A percentile compares a stretch with the other conserved stretches of the same genome.
phyloP scores from a whole-genome alignment of 2,329 filamentous ascomycete genomes.

The Grosmannia penicillata region DNA sequence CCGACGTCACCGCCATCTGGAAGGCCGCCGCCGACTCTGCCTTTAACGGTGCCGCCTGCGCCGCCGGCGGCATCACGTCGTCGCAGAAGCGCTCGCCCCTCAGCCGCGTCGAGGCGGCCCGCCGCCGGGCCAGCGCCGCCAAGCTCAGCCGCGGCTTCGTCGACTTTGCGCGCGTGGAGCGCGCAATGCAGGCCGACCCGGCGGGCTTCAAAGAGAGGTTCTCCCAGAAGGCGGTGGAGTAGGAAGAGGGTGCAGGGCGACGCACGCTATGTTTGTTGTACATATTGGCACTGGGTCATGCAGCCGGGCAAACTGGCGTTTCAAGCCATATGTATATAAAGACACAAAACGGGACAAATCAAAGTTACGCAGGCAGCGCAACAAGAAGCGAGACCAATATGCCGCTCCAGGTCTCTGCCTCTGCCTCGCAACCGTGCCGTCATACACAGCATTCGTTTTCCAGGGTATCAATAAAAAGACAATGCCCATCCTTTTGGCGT shows the following conservation, averaged over 20 bases:
- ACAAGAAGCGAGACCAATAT: too few species aligned
- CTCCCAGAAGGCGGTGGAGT: slow-evolving; percentile 7
- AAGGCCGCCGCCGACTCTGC: slow-evolving; percentile 25
- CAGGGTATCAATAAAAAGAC: slow-evolving; percentile 2
- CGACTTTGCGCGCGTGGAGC: slow-evolving; percentile 2
- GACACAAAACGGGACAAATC: too few species aligned
- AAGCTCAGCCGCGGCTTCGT: not conserved
- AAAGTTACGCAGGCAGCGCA: too few species aligned
- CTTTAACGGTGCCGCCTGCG: slow-evolving; percentile 12
- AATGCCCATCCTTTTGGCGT: too few species aligned
- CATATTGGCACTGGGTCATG: not conserved
- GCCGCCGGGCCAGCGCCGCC: not conserved
- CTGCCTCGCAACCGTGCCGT: not conserved
- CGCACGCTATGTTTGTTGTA: not conserved
- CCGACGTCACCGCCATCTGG: slow-evolving; percentile 31
- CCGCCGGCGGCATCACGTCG: slow-evolving; percentile 4
- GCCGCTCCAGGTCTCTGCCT: too few species aligned
- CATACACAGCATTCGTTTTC: not conserved
- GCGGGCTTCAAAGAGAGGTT: slow-evolving; percentile 3
- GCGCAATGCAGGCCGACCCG: not conserved
- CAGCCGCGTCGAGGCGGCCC: not conserved
- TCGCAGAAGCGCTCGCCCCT: not conserved
- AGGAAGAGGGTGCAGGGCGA: not conserved
- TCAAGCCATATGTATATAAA: too few species aligned
- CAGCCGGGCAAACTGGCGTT: too few species aligned